Conservation (phyloP, 306 rosid genomes). For the Sphenostylis stenocarpa region DNA sequence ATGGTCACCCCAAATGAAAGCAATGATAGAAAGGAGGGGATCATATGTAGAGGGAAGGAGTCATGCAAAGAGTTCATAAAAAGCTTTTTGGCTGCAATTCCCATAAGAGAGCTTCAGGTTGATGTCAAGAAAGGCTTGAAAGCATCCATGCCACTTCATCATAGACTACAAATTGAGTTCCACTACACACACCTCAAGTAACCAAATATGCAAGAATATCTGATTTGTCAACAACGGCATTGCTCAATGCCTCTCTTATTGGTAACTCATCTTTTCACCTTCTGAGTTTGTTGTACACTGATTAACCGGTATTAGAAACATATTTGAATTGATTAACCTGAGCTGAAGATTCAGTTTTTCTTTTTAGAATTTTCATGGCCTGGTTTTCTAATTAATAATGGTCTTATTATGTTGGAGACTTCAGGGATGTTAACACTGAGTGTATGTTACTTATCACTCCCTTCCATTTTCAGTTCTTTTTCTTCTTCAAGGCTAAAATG, state of each 20-base stretch:
- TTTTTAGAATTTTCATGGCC: slow-evolving; percentile 8
- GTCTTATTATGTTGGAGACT: neutral
- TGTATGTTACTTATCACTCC: neutral
- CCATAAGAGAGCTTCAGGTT: slow-evolving; percentile 63
- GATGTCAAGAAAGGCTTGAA: slow-evolving; percentile 72
- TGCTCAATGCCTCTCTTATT: neutral
- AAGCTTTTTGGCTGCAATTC: slow-evolving; percentile 82
- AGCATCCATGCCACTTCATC: slow-evolving; percentile 64
- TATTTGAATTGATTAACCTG: neutral
- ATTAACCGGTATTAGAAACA: neutral
- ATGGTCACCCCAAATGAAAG: slow-evolving; percentile 12
- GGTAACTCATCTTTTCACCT: neutral
- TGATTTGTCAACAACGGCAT: neutral
- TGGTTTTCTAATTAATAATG: slow-evolving; percentile 21
- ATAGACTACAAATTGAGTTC: slow-evolving; percentile 68
- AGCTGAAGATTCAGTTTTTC: slow-evolving; percentile 14
- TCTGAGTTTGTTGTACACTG: neutral
- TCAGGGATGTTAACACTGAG: neutral
- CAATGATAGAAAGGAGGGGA: slow-evolving; percentile 33
- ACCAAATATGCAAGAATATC: neutral
- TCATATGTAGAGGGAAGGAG: slow-evolving; percentile 60
- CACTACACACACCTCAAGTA: slow-evolving; percentile 47
- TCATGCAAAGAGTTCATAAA: slow-evolving; percentile 78
- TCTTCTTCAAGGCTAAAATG: neutral
- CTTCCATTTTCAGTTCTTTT: neutral